Base-by-base conservation (phyloP, 257 asterid genomes). In the Salvia splendens region DNA sequence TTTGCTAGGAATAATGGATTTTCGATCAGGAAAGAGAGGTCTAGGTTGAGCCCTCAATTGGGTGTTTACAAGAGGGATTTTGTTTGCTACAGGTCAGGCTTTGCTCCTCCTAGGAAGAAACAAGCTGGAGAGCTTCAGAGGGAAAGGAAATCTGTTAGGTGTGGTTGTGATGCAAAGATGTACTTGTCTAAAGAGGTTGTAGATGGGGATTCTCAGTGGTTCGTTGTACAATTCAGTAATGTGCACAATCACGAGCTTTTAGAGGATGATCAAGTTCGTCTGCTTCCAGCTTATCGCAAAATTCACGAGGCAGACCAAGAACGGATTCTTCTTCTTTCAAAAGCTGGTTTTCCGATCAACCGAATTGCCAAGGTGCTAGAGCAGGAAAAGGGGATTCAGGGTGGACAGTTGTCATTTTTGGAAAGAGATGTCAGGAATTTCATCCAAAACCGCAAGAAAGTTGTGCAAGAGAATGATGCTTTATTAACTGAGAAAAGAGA, bases 391-490 rank as follows among this genome's bases (percentile, higher is more conserved):
- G 87, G 92, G 12, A 78, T 81, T 66, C 83, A 79, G 42, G 89
- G 89, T 17, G 86, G 77, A 42, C 87, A 83, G 40, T 74, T 87
- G 8, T 85, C 92, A 0, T 87, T 83, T 78, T 16, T 85, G 60
- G 95, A 87, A 74, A 81, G 92, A 64, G 95, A 87, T 71, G 95
- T 85, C 33, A 85, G 95, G 53, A 87, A 85, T 68, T 87, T 85
- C 71, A 75, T 87, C 63, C 92, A 87, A 69, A 85, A 81, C 64
- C 83, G 86, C 47, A 85, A 83, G 71, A 87, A 81, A 66, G 67
- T 65, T 3, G 77, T 83, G 64, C 86, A 78, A 74, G 89, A 81
- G 67, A 81, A 71, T 24, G 95, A 87, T 74, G 85, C 85, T 57
- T 71, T 84, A 38, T 67, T 86, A 78, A 80, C 68, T 28, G 91